Percentiles rank a stretch among this genome's conserved stretches.
Evolutionary conservation across 306 rosid genomes (phyloP).

Genomic region (Cicer chorassanicum): DNA sequence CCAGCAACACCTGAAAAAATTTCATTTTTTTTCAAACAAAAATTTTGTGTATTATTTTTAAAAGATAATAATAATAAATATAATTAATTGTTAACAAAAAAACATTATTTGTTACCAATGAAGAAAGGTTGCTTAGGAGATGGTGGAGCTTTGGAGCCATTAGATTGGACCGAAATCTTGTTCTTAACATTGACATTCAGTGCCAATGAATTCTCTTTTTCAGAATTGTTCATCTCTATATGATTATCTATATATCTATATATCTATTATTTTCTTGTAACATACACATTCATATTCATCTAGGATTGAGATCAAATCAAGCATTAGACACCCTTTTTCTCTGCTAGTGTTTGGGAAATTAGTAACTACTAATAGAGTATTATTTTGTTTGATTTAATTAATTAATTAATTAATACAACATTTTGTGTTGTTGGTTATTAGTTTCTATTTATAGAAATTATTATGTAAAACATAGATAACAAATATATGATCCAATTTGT

Average conservation of each 20-base stretch:
- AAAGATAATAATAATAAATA: neutral
- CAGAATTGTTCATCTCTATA: slow-evolving; percentile 29
- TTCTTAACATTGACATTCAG: slow-evolving; percentile 26
- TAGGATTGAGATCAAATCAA: slow-evolving; percentile 29
- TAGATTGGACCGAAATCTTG: slow-evolving; percentile 18
- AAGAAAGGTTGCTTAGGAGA: slow-evolving; percentile 70
- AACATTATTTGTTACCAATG: slow-evolving; percentile 57
- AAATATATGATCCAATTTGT: neutral
- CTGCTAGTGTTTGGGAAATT: slow-evolving; percentile 43
- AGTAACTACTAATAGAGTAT: neutral
- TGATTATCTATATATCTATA: neutral
- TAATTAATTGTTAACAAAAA: too few species aligned
- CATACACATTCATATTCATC: slow-evolving; percentile 16
- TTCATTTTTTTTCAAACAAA: neutral
- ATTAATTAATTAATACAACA: neutral
- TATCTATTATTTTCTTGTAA: slow-evolving; percentile 18
- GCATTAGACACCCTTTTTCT: slow-evolving; percentile 8
- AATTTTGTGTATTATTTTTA: neutral
- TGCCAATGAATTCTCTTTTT: slow-evolving; percentile 2
- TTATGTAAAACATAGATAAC: neutral
- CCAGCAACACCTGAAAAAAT: slow-evolving; percentile 79
- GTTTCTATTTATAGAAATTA: slow-evolving; percentile 16
- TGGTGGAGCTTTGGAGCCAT: slow-evolving; percentile 33
- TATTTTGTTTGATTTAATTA: neutral
- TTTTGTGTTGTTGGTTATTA: neutral